Conservation (phyloP, 495 filamentous ascomycete species). For the Podospora anserina region DNA sequence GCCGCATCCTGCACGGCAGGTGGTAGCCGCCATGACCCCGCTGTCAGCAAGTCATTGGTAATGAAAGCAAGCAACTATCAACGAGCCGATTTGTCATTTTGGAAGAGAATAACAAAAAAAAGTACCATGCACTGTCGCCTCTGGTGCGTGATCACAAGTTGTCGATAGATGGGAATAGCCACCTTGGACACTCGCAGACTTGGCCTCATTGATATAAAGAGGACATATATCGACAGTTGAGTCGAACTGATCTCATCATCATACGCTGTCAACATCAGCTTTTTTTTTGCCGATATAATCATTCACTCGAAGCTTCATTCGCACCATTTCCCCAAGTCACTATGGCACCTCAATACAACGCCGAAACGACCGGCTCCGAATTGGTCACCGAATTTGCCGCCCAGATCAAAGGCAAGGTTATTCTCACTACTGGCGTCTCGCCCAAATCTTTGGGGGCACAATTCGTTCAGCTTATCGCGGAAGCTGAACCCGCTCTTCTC, state of each 20-base stretch:
- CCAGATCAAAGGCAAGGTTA: slow-evolving; percentile 31
- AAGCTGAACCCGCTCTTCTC: slow-evolving; percentile 39
- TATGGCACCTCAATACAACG: slow-evolving; percentile 23
- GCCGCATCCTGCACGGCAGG: not conserved
- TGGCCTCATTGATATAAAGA: not conserved
- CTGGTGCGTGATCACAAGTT: not conserved
- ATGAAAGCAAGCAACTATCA: not conserved
- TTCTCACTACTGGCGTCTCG: slow-evolving; percentile 46
- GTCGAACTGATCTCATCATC: not conserved
- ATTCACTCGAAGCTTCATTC: too few species aligned
- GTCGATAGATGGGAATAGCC: not conserved
- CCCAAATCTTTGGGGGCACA: slow-evolving; percentile 43
- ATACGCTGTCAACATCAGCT: not conserved
- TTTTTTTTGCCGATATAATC: not conserved
- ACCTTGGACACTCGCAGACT: not conserved
- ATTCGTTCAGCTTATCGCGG: slow-evolving; percentile 40
- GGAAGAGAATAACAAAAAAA: too few species aligned
- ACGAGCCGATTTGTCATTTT: not conserved
- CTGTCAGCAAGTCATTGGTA: not conserved
- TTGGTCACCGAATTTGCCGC: slow-evolving; percentile 16
- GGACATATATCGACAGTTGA: not conserved
- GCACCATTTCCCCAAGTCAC: slow-evolving; percentile 8
- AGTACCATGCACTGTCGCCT: too few species aligned
- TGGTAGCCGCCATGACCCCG: not conserved
- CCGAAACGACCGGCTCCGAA: slow-evolving; percentile 17